These are phyloP conservation scores for Yueomyces sinensis DNA, from an alignment of 805 yeast genomes.

Conservation along the genomic window DNA sequence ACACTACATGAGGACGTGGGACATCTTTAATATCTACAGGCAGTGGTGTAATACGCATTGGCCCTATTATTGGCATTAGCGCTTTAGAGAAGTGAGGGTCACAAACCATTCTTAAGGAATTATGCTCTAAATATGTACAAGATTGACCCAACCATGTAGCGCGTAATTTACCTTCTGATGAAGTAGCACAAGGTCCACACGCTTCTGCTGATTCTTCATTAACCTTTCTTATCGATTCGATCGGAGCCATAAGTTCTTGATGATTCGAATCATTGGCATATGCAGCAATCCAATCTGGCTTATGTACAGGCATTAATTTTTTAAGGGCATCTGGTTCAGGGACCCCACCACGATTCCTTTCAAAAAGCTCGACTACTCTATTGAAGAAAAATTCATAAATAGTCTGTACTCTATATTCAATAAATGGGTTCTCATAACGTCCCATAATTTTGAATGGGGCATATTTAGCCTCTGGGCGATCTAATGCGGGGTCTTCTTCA, in stretches of 20 bases:
- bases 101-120: conserved; percentile 63
- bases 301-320: conserved; percentile 41
- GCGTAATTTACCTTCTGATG: not conserved
- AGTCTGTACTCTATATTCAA: conserved; percentile 82
- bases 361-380: conserved; percentile 57
- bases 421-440: conserved; percentile 80
- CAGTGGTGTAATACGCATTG: conserved; percentile 67
- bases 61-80: conserved; percentile 56
- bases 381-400: conserved; percentile 72
- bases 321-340: conserved; percentile 40
- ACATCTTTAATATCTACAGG: conserved; percentile 56
- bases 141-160: conserved; percentile 89
- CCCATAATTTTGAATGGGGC: conserved; percentile 49
- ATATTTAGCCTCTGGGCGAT: conserved; percentile 20
- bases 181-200: conserved; percentile 17
- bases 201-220: not conserved
- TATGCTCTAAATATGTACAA: conserved; percentile 60
- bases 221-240: not conserved
- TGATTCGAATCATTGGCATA: not conserved
- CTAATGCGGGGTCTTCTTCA: not conserved
- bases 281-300: conserved; percentile 33
- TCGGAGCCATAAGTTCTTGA: not conserved
- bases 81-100: conserved; percentile 73
- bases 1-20: conserved; percentile 53
- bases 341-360: conserved; percentile 46